Percentiles rank a stretch among this genome's conserved stretches.
phyloP scores from a whole-genome alignment of 495 filamentous ascomycete species.

The Jackrogersella minutella region DNA sequence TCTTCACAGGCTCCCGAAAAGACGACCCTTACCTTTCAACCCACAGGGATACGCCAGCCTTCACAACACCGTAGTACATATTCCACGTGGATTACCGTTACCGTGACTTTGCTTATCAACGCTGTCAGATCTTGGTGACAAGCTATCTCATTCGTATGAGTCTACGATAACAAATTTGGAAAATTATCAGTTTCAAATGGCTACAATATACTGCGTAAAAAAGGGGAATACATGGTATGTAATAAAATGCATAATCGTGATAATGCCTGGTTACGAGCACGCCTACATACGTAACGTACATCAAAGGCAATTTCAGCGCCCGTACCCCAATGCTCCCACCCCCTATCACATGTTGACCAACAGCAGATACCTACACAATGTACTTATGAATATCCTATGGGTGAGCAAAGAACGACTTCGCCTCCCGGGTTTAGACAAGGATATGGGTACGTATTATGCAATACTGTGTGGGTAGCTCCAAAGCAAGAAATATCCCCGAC shows the following conservation, averaged over 20 bases:
- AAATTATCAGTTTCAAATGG: background rate
- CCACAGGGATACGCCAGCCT: conserved; percentile 35
- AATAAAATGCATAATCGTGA: background rate
- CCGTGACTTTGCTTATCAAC: background rate
- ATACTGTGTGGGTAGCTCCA: conserved; percentile 14
- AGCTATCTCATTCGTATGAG: background rate
- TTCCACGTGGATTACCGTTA: conserved; percentile 20
- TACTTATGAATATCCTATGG: conserved; percentile 13
- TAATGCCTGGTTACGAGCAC: background rate
- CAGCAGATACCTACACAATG: too few relatives aligned
- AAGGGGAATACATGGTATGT: background rate
- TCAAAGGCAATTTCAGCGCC: background rate
- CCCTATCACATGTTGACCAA: conserved; percentile 24
- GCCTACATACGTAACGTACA: background rate
- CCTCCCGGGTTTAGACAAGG: conserved; percentile 1
- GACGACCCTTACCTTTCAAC: conserved; percentile 22
- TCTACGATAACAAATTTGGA: background rate
- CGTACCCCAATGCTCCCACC: conserved; percentile 4
- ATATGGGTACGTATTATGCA: conserved; percentile 9
- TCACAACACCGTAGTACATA: conserved; percentile 7
- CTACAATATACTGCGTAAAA: background rate
- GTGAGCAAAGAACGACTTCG: conserved; percentile 8
- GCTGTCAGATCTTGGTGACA: background rate
- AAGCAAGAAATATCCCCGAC: conserved; percentile 17
- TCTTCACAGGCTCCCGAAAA: conserved; percentile 19